A percentile compares a stretch with the other conserved stretches of the same genome.
phyloP scores from a whole-genome alignment of 345 rosid genomes.

The Syzygium aqueum region DNA sequence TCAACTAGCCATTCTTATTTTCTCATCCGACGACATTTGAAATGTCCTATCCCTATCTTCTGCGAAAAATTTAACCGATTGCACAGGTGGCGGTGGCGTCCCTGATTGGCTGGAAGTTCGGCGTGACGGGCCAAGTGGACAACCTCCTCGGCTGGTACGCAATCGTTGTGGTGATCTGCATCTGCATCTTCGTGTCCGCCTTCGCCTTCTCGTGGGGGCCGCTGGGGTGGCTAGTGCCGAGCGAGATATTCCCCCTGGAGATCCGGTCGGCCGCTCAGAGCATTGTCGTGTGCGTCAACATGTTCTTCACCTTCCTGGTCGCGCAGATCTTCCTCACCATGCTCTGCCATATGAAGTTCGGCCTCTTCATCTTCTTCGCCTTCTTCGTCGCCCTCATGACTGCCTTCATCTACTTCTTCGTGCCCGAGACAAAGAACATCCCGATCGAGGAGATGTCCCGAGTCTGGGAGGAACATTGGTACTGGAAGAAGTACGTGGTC shows the following conservation, averaged over 20 bases:
- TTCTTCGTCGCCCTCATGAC: conserved; percentile 14
- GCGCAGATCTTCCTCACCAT: conserved; percentile 5
- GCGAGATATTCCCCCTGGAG: conserved; percentile 30
- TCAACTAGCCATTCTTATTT: not conserved
- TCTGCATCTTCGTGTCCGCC: conserved; percentile 5
- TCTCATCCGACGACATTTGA: not conserved
- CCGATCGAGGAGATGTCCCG: conserved; percentile 17
- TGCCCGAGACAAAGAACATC: conserved; percentile 33
- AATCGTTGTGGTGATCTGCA: conserved; percentile 1
- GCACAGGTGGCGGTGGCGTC: conserved; percentile 9
- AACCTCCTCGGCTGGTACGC: conserved; percentile 7
- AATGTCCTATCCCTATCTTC: not conserved
- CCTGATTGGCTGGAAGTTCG: not conserved
- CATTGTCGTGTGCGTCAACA: conserved; percentile 11
- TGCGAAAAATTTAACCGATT: not conserved
- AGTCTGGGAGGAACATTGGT: conserved; percentile 23
- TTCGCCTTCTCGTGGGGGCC: conserved; percentile 26
- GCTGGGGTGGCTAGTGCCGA: conserved; percentile 1
- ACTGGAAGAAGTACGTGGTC: not conserved
- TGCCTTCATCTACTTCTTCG: conserved; percentile 13
- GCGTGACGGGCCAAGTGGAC: not conserved
- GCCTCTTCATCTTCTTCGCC: not conserved
- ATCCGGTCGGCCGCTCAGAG: conserved; percentile 30
- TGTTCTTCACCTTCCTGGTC: conserved; percentile 9
- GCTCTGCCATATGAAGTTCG: not conserved